phyloP scores from a whole-genome alignment of 2,329 filamentous ascomycete species.

The Ceratocystiopsis sp. region DNA sequence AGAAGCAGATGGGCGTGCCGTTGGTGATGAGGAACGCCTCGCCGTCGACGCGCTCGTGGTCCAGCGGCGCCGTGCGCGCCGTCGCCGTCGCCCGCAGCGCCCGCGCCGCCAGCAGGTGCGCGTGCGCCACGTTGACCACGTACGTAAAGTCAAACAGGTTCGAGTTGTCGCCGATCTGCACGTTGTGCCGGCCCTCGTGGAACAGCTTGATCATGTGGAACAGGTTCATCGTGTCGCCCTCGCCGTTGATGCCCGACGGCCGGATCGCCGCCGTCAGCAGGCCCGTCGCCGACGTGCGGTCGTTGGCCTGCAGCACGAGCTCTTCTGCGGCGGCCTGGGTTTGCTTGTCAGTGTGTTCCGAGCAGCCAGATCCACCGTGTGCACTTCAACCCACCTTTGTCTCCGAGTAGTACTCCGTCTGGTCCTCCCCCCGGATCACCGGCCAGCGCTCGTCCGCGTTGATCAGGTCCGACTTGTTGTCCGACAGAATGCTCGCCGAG shows the following conservation, averaged over 20 bases:
- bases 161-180: constrained; percentile 60
- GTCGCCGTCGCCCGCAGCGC: constrained; percentile 49
- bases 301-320: constrained; percentile 60
- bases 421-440: constrained; percentile 50
- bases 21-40: constrained; percentile 87
- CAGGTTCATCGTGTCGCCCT: constrained; percentile 65
- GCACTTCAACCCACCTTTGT: constrained; percentile 52
- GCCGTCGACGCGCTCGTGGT: constrained; percentile 61
- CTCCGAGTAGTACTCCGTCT: constrained; percentile 73
- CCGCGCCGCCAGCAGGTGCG: constrained; percentile 64
- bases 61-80: constrained; percentile 42
- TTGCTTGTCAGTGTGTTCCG: no score
- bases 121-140: constrained; percentile 50
- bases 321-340: constrained; percentile 58
- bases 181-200: constrained; percentile 47
- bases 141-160: constrained; percentile 51
- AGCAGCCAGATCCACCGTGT: no score
- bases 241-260: constrained; percentile 79
- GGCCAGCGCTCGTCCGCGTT: constrained; percentile 79
- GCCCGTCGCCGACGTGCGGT: constrained; percentile 19
- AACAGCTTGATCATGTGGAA: constrained; percentile 59
- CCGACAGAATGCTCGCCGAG: constrained; percentile 71
- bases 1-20: constrained; percentile 74
- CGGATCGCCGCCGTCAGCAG: constrained; percentile 71
- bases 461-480: constrained; percentile 61